Evolutionary conservation across 2,329 filamentous ascomycete genomes (phyloP).

Genomic region (Juglanconis oblonga): DNA sequence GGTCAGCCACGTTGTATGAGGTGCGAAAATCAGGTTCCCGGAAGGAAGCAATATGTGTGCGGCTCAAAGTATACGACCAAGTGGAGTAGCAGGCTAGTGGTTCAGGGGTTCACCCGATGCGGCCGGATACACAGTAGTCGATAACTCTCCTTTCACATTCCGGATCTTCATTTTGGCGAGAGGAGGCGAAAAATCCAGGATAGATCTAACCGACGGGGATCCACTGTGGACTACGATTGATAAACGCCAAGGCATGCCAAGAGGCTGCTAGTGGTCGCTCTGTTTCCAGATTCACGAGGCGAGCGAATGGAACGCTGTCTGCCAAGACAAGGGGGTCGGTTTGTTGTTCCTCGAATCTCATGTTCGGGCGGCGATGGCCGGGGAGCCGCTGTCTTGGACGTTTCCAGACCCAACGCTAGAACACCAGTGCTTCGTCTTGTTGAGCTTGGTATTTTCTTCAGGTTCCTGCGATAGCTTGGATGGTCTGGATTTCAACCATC

Average conservation of each 20-base stretch:
- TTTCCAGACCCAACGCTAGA: no score
- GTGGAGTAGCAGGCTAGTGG: not conserved
- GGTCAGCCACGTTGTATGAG: no score
- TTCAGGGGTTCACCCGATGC: not conserved
- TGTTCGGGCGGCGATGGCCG: not conserved
- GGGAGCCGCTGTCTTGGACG: no score
- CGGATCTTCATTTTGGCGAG: not conserved
- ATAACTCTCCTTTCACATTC: not conserved
- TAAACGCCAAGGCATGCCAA: not conserved
- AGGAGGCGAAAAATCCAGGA: not conserved
- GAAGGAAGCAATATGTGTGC: not conserved
- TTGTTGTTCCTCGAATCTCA: not conserved
- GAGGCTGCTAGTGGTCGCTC: not conserved
- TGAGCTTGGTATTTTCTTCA: no score
- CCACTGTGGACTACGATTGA: not conserved
- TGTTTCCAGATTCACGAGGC: not conserved
- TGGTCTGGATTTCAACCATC: no score
- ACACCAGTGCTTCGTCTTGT: no score
- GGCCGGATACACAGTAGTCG: not conserved
- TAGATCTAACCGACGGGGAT: not conserved
- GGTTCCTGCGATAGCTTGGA: no score
- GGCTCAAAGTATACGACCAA: not conserved
- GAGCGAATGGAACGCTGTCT: not conserved
- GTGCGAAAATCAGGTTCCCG: no score
- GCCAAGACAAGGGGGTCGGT: not conserved